Base-by-base conservation (phyloP, 306 rosid genomes). In the Hippophae tibetana region DNA sequence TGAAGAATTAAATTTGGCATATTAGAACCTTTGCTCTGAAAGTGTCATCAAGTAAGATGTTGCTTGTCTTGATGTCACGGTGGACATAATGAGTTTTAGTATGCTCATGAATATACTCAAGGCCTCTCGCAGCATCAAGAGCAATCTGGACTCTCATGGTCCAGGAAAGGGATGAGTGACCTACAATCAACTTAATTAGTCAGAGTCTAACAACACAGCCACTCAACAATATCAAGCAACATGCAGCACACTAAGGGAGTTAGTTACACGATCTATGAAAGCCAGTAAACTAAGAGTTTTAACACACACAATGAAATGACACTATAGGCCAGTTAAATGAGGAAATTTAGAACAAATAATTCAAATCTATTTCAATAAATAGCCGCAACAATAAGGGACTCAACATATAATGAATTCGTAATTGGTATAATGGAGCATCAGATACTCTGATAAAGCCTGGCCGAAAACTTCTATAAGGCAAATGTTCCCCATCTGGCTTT, bases 71-170 rank as follows among this genome's bases (percentile, higher is more conserved):
- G 78, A 92, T 88, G 77, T 92, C 99, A 18, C 99, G 84, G 71
- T 92, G 99, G 42, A 92, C 99, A 64, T 92, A 92, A 73, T 88
- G 96, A 66, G 83, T 51, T 78, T 85, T 88, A 12, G 99, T 88
- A 80, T 92, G 99, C 78, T 92, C 99, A 2, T 92, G 99, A 65
- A 88, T 88, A 76, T 92, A 92, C 78, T 92, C 99, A n/a, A 92
- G 90, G 41, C 95, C 99, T 79, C 99, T 76, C 57, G 95, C 96
- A 56, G 96, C 84, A 67, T 92, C 99, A 60, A 92, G 92, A 10
- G 81, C 83, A 72, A 92, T 86, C 78, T 92, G 99, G 47, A 88
- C 89, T 79, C 99, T 85, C 86, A 80, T 84, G 80, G 85, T 86
- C 99, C 99, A 92, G 62, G 99, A 92, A 59, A 92, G 94, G 47